A percentile compares a stretch with the other conserved stretches of the same genome.
Conservation (phyloP, 1,284 basidiomycete genomes). For the Puccinia novopanici region DNA sequence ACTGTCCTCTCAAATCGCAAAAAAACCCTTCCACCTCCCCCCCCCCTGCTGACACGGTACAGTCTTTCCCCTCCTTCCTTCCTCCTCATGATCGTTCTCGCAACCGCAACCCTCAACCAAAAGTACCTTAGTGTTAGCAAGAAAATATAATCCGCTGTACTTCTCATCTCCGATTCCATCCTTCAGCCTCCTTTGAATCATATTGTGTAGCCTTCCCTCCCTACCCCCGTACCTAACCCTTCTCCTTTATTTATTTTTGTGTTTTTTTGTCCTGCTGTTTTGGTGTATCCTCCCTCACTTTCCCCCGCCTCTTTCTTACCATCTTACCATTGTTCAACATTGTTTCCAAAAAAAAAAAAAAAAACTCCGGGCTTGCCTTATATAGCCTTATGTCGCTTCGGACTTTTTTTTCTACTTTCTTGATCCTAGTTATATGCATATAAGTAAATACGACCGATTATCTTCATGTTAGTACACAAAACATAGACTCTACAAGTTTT, state of each 20-base stretch:
- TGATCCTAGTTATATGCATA: no score
- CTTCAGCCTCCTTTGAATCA: neutral
- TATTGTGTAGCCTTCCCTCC: neutral
- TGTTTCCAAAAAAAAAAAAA: neutral
- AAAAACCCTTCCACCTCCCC: neutral
- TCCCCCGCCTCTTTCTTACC: neutral
- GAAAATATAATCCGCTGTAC: neutral
- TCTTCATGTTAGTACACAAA: no score
- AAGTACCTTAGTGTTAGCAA: neutral
- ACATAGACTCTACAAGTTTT: no score
- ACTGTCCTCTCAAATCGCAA: neutral
- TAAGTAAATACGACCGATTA: no score
- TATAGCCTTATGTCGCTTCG: neutral
- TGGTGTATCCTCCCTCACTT: neutral
- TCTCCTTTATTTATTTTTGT: neutral
- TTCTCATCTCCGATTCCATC: neutral
- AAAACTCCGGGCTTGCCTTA: no score
- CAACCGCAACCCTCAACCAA: neutral
- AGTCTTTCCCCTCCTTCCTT: no score
- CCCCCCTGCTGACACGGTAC: neutral
- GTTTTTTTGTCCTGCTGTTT: neutral
- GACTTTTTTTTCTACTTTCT: neutral
- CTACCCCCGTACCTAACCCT: neutral
- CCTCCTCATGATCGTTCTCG: neutral
- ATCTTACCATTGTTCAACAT: neutral